Conservation (phyloP, 2,329 filamentous ascomycete species). For the Verruconis gallopava region DNA sequence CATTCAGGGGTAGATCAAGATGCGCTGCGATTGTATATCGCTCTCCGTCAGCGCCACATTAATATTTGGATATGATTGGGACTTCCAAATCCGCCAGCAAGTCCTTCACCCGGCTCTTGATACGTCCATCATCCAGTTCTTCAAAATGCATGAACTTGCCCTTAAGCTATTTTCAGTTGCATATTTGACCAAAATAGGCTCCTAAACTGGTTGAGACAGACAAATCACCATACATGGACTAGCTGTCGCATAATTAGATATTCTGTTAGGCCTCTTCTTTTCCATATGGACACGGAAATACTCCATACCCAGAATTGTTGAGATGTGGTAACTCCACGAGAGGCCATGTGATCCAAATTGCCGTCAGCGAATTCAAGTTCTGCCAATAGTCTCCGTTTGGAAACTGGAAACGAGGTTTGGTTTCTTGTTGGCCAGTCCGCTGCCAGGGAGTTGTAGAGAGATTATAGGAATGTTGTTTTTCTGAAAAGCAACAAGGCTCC, state of each 20-base stretch:
- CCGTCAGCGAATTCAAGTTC: too few species aligned
- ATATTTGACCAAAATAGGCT: not conserved
- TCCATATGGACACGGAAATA: not conserved
- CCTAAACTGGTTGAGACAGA: not conserved
- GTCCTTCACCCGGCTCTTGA: not conserved
- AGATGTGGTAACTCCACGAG: too few species aligned
- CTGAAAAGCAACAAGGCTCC: too few species aligned
- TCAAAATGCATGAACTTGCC: not conserved
- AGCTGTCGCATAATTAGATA: not conserved
- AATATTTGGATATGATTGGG: constrained; percentile 38
- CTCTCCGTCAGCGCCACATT: constrained; percentile 47
- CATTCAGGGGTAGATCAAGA: constrained; percentile 33
- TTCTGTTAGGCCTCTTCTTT: not conserved
- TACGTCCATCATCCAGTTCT: not conserved
- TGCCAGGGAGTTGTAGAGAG: too few species aligned
- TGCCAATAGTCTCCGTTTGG: too few species aligned
- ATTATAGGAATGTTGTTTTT: too few species aligned
- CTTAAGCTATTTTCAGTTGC: not conserved
- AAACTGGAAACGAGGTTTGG: too few species aligned
- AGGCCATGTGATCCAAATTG: too few species aligned
- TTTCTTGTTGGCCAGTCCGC: too few species aligned
- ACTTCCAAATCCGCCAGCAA: constrained; percentile 18
- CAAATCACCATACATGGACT: not conserved
- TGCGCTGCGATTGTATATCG: constrained; percentile 34
- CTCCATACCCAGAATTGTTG: too few species aligned